Percentiles rank a stretch among this genome's conserved stretches.
Evolutionary conservation across 73 alveolate species (phyloP).

Genomic region (Paramecium caudatum): DNA sequence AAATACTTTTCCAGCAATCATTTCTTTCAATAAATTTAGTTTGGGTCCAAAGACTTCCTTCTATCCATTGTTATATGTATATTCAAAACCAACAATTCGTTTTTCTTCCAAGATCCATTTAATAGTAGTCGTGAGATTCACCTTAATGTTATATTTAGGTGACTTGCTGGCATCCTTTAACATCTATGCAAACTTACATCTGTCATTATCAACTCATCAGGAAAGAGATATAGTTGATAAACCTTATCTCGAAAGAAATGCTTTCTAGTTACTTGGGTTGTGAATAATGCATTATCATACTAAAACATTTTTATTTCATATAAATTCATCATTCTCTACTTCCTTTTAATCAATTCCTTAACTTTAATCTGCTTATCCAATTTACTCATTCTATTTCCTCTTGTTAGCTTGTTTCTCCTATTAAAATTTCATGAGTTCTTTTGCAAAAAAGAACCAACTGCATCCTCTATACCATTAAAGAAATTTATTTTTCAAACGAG

Average conservation of each 20-base stretch:
- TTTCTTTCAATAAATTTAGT: constrained; percentile 49
- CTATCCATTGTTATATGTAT: constrained; percentile 45
- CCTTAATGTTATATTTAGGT: constrained; percentile 51
- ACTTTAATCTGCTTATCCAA: too few species aligned
- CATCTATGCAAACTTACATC: constrained; percentile 2
- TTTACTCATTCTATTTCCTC: too few species aligned
- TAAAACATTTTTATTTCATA: constrained; percentile 25
- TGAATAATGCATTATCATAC: constrained; percentile 60
- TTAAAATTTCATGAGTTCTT: not conserved
- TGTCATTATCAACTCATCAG: constrained; percentile 56
- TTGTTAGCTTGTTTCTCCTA: too few species aligned
- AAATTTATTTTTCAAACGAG: constrained; percentile 19
- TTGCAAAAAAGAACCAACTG: constrained; percentile 31
- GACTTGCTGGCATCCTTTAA: constrained; percentile 10
- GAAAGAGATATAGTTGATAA: constrained; percentile 35
- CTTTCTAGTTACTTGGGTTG: constrained; percentile 33
- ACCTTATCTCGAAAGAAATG: constrained; percentile 60
- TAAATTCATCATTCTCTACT: not conserved
- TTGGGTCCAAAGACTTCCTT: constrained; percentile 38
- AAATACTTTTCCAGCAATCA: constrained; percentile 66
- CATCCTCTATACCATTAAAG: constrained; percentile 57
- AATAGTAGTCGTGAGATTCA: constrained; percentile 48
- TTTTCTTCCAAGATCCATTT: constrained; percentile 40
- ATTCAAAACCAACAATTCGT: constrained; percentile 52
- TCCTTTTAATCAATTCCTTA: too few species aligned